Conservation (phyloP, 164 flowering plant species). For the Tinospora cordifolia region DNA sequence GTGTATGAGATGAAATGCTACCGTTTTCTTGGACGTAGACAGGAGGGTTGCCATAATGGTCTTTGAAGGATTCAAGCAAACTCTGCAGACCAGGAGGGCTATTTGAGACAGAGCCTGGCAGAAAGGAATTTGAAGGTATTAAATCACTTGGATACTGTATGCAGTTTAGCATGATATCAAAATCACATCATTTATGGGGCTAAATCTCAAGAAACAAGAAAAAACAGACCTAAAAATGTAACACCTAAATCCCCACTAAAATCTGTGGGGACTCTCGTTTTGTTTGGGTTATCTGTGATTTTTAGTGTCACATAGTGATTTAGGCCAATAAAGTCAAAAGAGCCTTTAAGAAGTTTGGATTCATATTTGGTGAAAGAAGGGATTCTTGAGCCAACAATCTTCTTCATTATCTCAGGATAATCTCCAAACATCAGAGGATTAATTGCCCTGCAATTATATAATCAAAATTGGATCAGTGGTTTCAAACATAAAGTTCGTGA, state of each 20-base stretch:
- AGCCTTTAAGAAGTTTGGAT: conserved; percentile 20
- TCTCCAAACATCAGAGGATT: conserved; percentile 49
- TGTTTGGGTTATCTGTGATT: conserved; percentile 11
- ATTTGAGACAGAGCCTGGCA: conserved; percentile 1
- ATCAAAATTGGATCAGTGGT: background rate
- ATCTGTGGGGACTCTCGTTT: conserved; percentile 1
- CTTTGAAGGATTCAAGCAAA: conserved; percentile 15
- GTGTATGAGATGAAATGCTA: background rate
- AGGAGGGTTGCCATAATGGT: conserved; percentile 19
- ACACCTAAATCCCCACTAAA: conserved; percentile 16
- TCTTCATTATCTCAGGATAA: conserved; percentile 48
- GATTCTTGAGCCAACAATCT: conserved; percentile 35
- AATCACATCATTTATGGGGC: background rate
- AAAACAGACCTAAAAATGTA: conserved; percentile 7
- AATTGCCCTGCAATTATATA: conserved; percentile 25
- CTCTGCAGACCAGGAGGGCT: conserved; percentile 13
- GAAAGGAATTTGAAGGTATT: background rate
- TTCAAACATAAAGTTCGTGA: background rate
- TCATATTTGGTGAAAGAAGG: conserved; percentile 37
- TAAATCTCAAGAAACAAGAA: background rate
- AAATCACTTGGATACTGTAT: conserved; percentile 11
- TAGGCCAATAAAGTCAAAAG: conserved; percentile 24
- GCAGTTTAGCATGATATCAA: background rate
- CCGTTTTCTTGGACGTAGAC: conserved; percentile 23
- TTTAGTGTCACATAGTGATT: conserved; percentile 19